Evolutionary conservation across 306 rosid species (phyloP).

Genomic region (Prunus davidiana): DNA sequence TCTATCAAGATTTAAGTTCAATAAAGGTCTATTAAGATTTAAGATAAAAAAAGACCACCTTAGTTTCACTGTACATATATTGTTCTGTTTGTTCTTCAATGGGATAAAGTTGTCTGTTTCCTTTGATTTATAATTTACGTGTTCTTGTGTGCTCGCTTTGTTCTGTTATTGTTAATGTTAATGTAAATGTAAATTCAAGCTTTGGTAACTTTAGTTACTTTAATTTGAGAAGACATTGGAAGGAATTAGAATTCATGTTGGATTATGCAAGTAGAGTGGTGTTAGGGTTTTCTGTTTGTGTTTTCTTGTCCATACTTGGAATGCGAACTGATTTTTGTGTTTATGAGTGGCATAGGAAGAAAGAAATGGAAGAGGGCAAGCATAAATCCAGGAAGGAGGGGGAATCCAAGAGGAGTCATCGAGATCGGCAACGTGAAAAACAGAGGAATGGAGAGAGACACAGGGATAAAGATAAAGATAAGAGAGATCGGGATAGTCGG

Average conservation of each 20-base stretch:
- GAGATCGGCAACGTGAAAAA: slow-evolving; percentile 39
- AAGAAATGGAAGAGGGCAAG: slow-evolving; percentile 60
- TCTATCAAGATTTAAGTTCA: no score
- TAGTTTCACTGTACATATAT: neutral
- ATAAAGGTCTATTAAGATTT: neutral
- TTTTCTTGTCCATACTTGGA: neutral
- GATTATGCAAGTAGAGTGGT: neutral
- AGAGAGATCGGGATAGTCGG: slow-evolving; percentile 45
- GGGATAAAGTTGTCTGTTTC: neutral
- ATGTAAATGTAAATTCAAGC: neutral
- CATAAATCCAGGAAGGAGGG: slow-evolving; percentile 58
- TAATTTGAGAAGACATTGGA: neutral
- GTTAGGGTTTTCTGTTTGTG: neutral
- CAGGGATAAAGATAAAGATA: slow-evolving; percentile 27
- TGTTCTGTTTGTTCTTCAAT: neutral
- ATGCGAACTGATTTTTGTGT: neutral
- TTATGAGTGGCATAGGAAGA: slow-evolving; percentile 27
- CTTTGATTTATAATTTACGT: neutral
- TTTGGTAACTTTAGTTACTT: neutral
- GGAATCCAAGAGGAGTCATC: slow-evolving; percentile 65
- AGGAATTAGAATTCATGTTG: neutral
- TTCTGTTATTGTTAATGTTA: neutral
- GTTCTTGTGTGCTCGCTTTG: neutral
- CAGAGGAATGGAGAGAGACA: slow-evolving; percentile 40
- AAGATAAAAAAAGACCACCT: neutral